A percentile compares a stretch with the other conserved stretches of the same genome.
phyloP scores from a whole-genome alignment of 208 protist genomes.

The Eutreptiella sp. region DNA sequence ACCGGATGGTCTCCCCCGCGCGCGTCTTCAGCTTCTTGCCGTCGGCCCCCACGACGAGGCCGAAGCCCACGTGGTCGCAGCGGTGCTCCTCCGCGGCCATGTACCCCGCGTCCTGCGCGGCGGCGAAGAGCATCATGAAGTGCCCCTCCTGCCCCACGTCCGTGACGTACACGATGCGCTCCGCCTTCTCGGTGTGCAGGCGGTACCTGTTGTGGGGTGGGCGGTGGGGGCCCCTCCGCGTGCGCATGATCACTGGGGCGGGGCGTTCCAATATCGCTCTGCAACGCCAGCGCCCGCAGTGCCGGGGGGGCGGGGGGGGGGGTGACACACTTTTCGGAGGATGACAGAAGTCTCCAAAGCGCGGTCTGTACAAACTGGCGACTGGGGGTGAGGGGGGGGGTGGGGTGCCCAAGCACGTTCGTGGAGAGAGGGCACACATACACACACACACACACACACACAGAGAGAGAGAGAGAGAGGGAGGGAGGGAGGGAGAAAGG shows the following conservation, averaged over 20 bases:
- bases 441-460: too few species aligned
- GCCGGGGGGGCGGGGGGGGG: too few species aligned
- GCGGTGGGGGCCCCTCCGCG: background rate
- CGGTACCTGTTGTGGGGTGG: conserved; percentile 62
- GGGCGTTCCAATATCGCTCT: background rate
- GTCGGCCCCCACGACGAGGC: conserved; percentile 77
- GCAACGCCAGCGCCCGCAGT: conserved; percentile 35
- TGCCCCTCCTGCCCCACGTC: conserved; percentile 89
- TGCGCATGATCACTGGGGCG: background rate
- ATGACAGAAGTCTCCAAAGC: too few species aligned
- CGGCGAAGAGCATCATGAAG: conserved; percentile 78
- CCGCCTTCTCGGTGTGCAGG: conserved; percentile 66
- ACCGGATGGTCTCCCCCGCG: conserved; percentile 83
- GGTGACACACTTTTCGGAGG: too few species aligned
- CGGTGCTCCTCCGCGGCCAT: conserved; percentile 40
- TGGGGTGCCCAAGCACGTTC: too few species aligned
- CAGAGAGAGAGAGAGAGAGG: too few species aligned
- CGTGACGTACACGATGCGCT: conserved; percentile 88
- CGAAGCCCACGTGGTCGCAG: conserved; percentile 85
- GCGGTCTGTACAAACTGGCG: too few species aligned
- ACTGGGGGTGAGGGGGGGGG: too few species aligned
- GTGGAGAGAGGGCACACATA: too few species aligned
- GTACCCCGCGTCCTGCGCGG: conserved; percentile 76
- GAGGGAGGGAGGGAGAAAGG: too few species aligned
- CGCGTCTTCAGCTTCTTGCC: conserved; percentile 94